phyloP scores from a whole-genome alignment of 176 grass and related monocot species.

The Carex littledalei region DNA sequence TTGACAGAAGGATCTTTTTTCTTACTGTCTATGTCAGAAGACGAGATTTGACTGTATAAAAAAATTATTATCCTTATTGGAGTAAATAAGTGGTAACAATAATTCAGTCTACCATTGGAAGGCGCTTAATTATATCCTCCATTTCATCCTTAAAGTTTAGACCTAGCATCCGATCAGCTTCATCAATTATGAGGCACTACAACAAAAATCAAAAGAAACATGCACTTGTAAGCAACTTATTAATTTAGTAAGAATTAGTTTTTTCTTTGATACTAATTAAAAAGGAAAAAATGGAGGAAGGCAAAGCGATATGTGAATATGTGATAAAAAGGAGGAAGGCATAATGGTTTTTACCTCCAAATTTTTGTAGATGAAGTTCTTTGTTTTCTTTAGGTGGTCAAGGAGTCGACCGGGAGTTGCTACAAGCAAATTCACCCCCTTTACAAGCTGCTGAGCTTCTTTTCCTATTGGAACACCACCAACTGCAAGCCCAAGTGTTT shows the following conservation, averaged over 20 bases:
- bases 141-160: slow-evolving; percentile 47
- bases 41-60: not conserved
- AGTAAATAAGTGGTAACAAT: not conserved
- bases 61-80: not conserved
- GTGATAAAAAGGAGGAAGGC: not conserved
- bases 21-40: not conserved
- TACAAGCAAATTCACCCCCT: slow-evolving; percentile 39
- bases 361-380: slow-evolving; percentile 38
- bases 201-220: not conserved
- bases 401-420: slow-evolving; percentile 43
- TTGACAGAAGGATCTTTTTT: not conserved
- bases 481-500: slow-evolving; percentile 37
- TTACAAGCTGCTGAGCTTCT: slow-evolving; percentile 38
- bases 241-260: not conserved
- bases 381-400: slow-evolving; percentile 40
- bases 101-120: slow-evolving; percentile 25
- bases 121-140: slow-evolving; percentile 42
- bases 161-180: slow-evolving; percentile 43
- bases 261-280: not conserved
- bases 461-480: slow-evolving; percentile 26
- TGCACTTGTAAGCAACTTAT: not conserved
- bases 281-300: not conserved
- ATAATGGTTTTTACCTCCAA: slow-evolving; percentile 20
- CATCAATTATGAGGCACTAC: slow-evolving; percentile 42
- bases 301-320: too few species aligned